These are phyloP conservation scores for Nannochloropsis gaditana DNA, from an alignment of 108 stramenopile species.

Conservation along the genomic window DNA sequence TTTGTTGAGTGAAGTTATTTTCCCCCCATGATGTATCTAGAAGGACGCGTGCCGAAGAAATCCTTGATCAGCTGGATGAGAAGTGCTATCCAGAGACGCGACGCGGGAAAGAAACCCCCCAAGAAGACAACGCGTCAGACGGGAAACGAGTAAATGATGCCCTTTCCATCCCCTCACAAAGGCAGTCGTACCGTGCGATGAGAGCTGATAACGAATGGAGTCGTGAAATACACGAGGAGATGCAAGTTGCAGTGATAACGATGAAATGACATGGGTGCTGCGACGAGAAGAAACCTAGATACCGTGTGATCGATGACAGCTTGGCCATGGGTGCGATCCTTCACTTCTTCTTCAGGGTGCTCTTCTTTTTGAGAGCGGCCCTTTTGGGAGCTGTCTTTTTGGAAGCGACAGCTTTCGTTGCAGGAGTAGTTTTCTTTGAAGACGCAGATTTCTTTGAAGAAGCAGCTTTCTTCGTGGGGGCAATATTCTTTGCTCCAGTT, in stretches of 20 bases:
- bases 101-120: too few relatives aligned
- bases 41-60: too few relatives aligned
- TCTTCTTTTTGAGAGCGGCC: neutral
- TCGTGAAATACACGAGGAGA: neutral
- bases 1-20: too few relatives aligned
- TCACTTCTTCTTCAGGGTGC: neutral
- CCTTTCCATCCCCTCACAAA: neutral
- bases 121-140: too few relatives aligned
- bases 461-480: neutral
- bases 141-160: too few relatives aligned
- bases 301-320: neutral
- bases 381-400: slow-evolving; percentile 4
- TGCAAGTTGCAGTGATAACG: neutral
- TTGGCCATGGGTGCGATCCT: neutral
- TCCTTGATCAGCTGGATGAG: too few relatives aligned
- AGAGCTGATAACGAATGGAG: neutral
- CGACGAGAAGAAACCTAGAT: neutral
- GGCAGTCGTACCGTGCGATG: neutral
- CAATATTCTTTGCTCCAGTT: neutral
- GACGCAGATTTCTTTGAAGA: neutral
- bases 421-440: neutral
- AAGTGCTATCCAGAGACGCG: too few relatives aligned
- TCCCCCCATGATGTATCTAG: too few relatives aligned
- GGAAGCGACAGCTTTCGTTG: neutral
- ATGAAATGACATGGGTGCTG: neutral